Conservation (phyloP, 2,329 filamentous ascomycete species). For the Boeremia exigua region DNA sequence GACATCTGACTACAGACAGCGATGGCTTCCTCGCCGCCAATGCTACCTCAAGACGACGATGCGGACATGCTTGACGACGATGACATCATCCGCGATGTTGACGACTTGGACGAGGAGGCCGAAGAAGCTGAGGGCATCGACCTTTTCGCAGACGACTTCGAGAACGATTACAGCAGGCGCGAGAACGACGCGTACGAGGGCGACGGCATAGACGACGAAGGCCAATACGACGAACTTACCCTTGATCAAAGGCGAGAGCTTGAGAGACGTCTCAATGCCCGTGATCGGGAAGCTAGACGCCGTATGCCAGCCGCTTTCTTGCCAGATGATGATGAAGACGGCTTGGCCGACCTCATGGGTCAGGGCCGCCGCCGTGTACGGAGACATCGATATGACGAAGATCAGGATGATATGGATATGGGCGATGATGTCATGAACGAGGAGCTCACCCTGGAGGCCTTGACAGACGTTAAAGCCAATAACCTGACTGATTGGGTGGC, state of each 20-base stretch:
- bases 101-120: slow-evolving; percentile 71
- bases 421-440: slow-evolving; percentile 94
- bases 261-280: slow-evolving; percentile 74
- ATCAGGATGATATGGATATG: slow-evolving; percentile 87
- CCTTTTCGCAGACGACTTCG: slow-evolving; percentile 73
- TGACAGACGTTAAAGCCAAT: slow-evolving; percentile 91
- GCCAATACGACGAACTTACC: slow-evolving; percentile 75
- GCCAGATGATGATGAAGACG: slow-evolving; percentile 83
- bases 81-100: slow-evolving; percentile 68
- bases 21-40: slow-evolving; percentile 65
- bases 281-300: slow-evolving; percentile 73
- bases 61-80: slow-evolving; percentile 74
- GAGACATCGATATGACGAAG: slow-evolving; percentile 91
- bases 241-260: slow-evolving; percentile 70
- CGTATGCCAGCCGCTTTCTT: slow-evolving; percentile 76
- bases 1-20: slow-evolving; percentile 49
- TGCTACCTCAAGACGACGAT: slow-evolving; percentile 72
- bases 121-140: slow-evolving; percentile 75
- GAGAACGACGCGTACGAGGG: slow-evolving; percentile 69
- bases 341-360: slow-evolving; percentile 80
- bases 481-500: slow-evolving; percentile 96
- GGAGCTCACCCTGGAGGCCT: slow-evolving; percentile 87
- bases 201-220: slow-evolving; percentile 79
- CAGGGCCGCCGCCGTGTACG: slow-evolving; percentile 75
- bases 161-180: slow-evolving; percentile 63